Conservation (phyloP, 2,329 filamentous ascomycete species). For the Fusarium nanum region DNA sequence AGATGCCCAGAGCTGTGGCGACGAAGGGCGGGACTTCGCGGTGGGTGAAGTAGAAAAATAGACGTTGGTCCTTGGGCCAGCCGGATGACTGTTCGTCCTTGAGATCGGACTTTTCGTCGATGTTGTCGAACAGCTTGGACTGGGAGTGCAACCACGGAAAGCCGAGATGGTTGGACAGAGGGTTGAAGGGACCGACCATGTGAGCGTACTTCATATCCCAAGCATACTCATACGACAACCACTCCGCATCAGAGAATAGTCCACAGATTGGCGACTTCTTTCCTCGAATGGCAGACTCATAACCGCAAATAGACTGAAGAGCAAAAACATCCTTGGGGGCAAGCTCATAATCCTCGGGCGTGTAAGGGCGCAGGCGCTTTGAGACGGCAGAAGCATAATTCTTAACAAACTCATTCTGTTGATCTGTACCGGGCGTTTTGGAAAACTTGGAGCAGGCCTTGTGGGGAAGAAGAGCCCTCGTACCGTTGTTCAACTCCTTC, state of each 20-base stretch:
- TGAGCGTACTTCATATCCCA: constrained; percentile 45
- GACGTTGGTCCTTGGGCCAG: constrained; percentile 34
- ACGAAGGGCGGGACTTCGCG: constrained; percentile 43
- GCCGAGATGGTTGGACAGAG: constrained; percentile 37
- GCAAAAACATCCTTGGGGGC: constrained; percentile 40
- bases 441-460: constrained; percentile 42
- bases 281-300: constrained; percentile 39
- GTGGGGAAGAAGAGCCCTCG: constrained; percentile 41
- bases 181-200: constrained; percentile 42
- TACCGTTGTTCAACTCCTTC: constrained; percentile 35
- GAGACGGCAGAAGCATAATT: constrained; percentile 34
- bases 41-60: constrained; percentile 43
- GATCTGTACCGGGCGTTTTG: constrained; percentile 32
- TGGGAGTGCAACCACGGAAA: constrained; percentile 40
- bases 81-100: constrained; percentile 10
- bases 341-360: constrained; percentile 33
- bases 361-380: constrained; percentile 29
- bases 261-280: constrained; percentile 32
- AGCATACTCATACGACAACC: constrained; percentile 43
- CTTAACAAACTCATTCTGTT: constrained; percentile 34
- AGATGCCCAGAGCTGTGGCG: constrained; percentile 40
- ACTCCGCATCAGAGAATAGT: constrained; percentile 39
- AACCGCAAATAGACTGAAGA: constrained; percentile 41
- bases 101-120: constrained; percentile 8
- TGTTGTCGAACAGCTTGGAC: constrained; percentile 24